These are phyloP conservation scores for Eurotiales sp. DNA, from an alignment of 2,329 filamentous ascomycete species.

Conservation along the genomic window DNA sequence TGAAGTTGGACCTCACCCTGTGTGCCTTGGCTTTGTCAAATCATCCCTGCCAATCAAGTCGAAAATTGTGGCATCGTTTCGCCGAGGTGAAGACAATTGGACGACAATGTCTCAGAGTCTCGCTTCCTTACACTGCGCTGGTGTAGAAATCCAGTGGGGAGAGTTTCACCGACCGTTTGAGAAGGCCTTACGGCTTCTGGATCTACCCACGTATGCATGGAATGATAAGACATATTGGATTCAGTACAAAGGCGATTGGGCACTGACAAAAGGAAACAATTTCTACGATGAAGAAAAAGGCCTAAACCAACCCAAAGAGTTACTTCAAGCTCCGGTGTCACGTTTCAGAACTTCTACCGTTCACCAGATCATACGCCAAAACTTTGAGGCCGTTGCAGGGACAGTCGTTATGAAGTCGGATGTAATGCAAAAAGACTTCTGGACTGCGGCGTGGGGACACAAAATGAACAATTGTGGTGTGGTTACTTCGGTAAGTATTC, in stretches of 20 bases:
- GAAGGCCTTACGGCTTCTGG: conserved; percentile 15
- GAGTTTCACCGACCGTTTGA: conserved; percentile 61
- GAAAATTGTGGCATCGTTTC: conserved; percentile 55
- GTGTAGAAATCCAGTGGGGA: conserved; percentile 63
- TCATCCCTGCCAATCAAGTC: conserved; percentile 55
- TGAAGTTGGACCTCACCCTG: conserved; percentile 70
- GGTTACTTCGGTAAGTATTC: conserved; percentile 3
- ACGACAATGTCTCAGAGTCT: neutral
- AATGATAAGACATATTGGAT: conserved; percentile 72
- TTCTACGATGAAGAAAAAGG: too few relatives aligned
- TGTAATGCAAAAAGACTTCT: conserved; percentile 13
- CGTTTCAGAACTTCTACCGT: conserved; percentile 2
- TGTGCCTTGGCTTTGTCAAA: conserved; percentile 66
- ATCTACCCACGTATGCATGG: conserved; percentile 63
- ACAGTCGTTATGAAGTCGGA: conserved; percentile 14
- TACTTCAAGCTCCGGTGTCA: neutral
- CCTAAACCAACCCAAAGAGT: conserved; percentile 33
- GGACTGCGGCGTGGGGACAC: conserved; percentile 16
- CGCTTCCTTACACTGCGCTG: conserved; percentile 25
- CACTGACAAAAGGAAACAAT: too few relatives aligned
- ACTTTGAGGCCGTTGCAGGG: neutral
- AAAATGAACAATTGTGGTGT: conserved; percentile 15
- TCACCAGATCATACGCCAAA: conserved; percentile 4
- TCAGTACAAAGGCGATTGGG: conserved; percentile 68
- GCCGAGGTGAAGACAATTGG: conserved; percentile 3